A percentile compares a stretch with the other conserved stretches of the same genome.
Conservation (phyloP, 345 rosid genomes). For the Bruguiera gymnorhiza region DNA sequence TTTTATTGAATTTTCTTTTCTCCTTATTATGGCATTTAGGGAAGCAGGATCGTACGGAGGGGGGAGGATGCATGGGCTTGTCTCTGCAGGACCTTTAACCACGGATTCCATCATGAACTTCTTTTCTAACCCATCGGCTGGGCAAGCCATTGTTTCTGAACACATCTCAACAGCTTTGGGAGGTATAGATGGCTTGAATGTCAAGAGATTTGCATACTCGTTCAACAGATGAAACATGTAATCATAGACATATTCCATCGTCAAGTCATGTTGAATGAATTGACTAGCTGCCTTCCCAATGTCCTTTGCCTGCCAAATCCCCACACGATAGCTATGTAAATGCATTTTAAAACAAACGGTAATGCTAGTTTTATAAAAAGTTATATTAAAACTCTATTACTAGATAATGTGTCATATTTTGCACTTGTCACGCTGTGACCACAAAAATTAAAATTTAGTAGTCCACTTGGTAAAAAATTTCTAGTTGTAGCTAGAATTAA, state of each 20-base stretch:
- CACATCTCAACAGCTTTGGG: slow-evolving; percentile 17
- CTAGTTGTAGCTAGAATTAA: too few relatives aligned
- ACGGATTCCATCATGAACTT: slow-evolving; percentile 28
- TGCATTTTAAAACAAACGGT: too few relatives aligned
- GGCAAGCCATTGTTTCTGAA: slow-evolving; percentile 25
- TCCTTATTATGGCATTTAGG: slow-evolving; percentile 5
- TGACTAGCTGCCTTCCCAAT: slow-evolving; percentile 27
- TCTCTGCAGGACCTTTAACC: slow-evolving; percentile 20
- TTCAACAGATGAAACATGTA: slow-evolving; percentile 33
- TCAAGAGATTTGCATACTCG: slow-evolving; percentile 28
- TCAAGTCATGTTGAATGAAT: slow-evolving; percentile 24
- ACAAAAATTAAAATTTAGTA: too few relatives aligned
- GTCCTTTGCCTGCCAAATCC: slow-evolving; percentile 19
- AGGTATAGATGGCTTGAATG: slow-evolving; percentile 22
- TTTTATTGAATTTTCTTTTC: slow-evolving; percentile 9
- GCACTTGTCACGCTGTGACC: too few relatives aligned
- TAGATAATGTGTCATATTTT: too few relatives aligned
- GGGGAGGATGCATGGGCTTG: slow-evolving; percentile 23
- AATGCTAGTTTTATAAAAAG: too few relatives aligned
- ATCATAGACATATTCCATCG: slow-evolving; percentile 30
- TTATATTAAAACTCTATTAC: too few relatives aligned
- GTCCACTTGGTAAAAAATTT: too few relatives aligned
- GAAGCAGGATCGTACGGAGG: slow-evolving; percentile 26
- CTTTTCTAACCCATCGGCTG: slow-evolving; percentile 13
- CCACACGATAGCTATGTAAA: too few relatives aligned